Conservation (phyloP, 202 grass and related monocot species). For the Eragrostis tef region DNA sequence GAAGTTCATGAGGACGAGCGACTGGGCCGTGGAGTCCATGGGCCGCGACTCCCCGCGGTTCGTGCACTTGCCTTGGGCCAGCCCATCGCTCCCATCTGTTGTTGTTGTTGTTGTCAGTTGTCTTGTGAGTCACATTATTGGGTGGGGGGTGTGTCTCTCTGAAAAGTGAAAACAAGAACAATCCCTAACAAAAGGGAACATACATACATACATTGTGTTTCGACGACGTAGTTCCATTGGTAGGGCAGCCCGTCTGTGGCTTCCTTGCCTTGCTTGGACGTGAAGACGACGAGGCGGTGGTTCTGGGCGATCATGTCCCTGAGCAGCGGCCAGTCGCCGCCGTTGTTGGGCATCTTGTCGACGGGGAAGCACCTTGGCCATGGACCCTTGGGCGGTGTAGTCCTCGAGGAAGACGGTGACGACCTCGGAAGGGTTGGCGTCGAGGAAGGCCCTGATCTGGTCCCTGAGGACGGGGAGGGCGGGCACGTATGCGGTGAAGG, state of each 20-base stretch:
- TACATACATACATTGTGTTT: slow-evolving; percentile 59
- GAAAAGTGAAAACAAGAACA: no score
- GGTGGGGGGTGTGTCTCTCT: no score
- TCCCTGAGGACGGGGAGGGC: slow-evolving; percentile 52
- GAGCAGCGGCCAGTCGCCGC: slow-evolving; percentile 67
- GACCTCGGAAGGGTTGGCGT: slow-evolving; percentile 54
- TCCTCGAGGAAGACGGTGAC: slow-evolving; percentile 84
- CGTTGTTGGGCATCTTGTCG: slow-evolving; percentile 54
- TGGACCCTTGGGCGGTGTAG: slow-evolving; percentile 50
- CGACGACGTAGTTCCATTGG: slow-evolving; percentile 70
- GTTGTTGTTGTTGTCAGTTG: not conserved
- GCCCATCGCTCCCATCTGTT: slow-evolving; percentile 64
- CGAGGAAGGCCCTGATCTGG: slow-evolving; percentile 57
- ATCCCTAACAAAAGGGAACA: not conserved
- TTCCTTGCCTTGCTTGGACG: slow-evolving; percentile 61
- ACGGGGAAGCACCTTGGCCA: slow-evolving; percentile 59
- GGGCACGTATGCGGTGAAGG: slow-evolving; percentile 66
- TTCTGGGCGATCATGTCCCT: slow-evolving; percentile 61
- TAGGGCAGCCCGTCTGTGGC: slow-evolving; percentile 52
- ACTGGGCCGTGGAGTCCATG: slow-evolving; percentile 63
- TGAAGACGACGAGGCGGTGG: slow-evolving; percentile 71
- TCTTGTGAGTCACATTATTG: no score
- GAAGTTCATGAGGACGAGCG: slow-evolving; percentile 82
- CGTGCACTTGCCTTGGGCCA: slow-evolving; percentile 39
- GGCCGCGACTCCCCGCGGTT: slow-evolving; percentile 57